Evolutionary conservation across 2,329 filamentous ascomycete species (phyloP).

Genomic region (Fusarium austroafricanum): DNA sequence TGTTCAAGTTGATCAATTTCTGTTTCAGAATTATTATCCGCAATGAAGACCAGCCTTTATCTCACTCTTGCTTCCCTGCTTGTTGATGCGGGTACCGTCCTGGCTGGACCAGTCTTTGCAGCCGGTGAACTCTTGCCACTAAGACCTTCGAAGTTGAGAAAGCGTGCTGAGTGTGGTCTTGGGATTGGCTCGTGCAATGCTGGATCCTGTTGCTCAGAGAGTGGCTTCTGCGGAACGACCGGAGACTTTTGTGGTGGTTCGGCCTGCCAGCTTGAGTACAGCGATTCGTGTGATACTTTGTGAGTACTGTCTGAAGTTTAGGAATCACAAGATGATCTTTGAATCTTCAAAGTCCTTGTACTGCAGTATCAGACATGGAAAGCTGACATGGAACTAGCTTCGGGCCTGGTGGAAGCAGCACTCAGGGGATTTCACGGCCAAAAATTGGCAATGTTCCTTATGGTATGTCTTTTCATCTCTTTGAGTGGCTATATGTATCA

Average conservation of each 20-base stretch:
- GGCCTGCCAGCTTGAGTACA: conserved; percentile 54
- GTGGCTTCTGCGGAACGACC: conserved; percentile 53
- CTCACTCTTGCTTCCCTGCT: conserved; percentile 32
- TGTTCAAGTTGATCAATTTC: background rate
- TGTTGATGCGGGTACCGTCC: conserved; percentile 29
- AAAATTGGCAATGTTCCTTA: conserved; percentile 53
- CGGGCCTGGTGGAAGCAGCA: conserved; percentile 49
- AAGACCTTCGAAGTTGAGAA: conserved; percentile 30
- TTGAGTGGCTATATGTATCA: conserved; percentile 18
- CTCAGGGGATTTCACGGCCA: conserved; percentile 48
- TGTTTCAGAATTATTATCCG: background rate
- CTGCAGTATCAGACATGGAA: background rate
- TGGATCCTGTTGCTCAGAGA: conserved; percentile 53
- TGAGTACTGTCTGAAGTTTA: conserved; percentile 43
- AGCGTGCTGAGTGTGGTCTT: conserved; percentile 49
- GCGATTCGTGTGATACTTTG: conserved; percentile 56
- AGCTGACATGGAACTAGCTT: conserved; percentile 44
- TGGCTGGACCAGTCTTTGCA: conserved; percentile 36
- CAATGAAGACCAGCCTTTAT: conserved; percentile 36
- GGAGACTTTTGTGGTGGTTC: conserved; percentile 53
- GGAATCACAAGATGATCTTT: background rate
- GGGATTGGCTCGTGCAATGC: conserved; percentile 51
- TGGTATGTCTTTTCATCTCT: conserved; percentile 44
- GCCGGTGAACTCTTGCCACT: conserved; percentile 25
- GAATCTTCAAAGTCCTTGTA: background rate